phyloP scores from a whole-genome alignment of 1,284 basidiomycete species.

The Fistulina hepatica region DNA sequence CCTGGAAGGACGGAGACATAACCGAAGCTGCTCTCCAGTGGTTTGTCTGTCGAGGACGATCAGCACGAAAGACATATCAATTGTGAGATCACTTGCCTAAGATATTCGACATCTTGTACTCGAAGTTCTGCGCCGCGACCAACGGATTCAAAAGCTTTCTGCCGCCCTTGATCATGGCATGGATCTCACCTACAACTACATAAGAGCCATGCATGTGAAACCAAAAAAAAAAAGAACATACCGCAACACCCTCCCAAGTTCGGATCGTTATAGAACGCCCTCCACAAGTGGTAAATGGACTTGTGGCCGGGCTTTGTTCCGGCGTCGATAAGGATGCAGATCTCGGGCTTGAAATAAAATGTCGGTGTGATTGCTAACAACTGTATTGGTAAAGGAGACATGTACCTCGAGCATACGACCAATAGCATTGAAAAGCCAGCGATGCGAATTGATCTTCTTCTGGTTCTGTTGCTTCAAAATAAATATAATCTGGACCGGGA shows the following conservation, averaged over 20 bases:
- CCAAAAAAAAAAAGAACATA: constrained; percentile 91
- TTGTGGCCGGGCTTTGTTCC: constrained; percentile 96
- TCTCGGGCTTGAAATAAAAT: too few species aligned
- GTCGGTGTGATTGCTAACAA: not conserved
- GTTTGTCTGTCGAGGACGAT: constrained; percentile 55
- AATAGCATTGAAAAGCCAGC: constrained; percentile 97
- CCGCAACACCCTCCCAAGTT: constrained; percentile 46
- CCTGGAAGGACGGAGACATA: constrained; percentile 94
- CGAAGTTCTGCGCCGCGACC: constrained; percentile 94
- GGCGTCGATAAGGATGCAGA: constrained; percentile 86
- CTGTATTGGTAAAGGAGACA: too few species aligned
- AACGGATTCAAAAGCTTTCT: constrained; percentile 89
- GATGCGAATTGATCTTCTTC: constrained; percentile 95
- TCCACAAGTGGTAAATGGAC: constrained; percentile 96
- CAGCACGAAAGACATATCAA: constrained; percentile 6
- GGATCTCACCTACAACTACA: too few species aligned
- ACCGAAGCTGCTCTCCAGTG: constrained; percentile 89
- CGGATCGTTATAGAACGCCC: constrained; percentile 73
- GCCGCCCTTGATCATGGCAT: constrained; percentile 90
- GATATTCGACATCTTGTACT: constrained; percentile 98
- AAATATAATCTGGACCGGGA: constrained; percentile 94
- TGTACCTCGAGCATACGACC: constrained; percentile 68
- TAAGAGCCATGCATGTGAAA: constrained; percentile 25
- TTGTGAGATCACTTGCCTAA: constrained; percentile 40
- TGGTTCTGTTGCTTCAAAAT: constrained; percentile 95